Evolutionary conservation across 2,329 filamentous ascomycete species (phyloP).

Genomic region (Alternaria panax): DNA sequence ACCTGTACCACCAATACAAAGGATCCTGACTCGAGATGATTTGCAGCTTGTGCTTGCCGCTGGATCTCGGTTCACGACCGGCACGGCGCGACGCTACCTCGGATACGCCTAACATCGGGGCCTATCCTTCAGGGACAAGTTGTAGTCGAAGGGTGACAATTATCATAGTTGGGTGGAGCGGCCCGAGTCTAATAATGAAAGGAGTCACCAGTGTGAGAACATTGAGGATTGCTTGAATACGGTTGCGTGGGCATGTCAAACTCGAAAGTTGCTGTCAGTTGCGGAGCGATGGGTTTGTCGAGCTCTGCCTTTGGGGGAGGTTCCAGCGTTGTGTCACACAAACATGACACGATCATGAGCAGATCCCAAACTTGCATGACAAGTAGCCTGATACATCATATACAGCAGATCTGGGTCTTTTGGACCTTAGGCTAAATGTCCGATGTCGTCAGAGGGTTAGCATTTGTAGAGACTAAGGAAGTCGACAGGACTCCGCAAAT

Average conservation of each 20-base stretch:
- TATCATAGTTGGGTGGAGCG: background rate
- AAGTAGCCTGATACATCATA: constrained; percentile 1
- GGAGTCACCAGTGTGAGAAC: background rate
- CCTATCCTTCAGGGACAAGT: background rate
- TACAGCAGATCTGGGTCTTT: constrained; percentile 2
- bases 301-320: background rate
- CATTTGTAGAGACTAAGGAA: background rate
- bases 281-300: background rate
- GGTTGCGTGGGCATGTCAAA: background rate
- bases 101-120: constrained; percentile 26
- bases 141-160: background rate
- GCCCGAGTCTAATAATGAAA: background rate
- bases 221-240: background rate
- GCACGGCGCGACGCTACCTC: constrained; percentile 35
- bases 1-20: background rate
- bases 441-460: constrained; percentile 14
- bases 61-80: constrained; percentile 35
- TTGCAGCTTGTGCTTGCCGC: constrained; percentile 30
- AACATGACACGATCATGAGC: constrained; percentile 13
- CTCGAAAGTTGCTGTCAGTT: constrained; percentile 4
- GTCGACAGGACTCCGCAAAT: background rate
- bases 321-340: constrained; percentile 7
- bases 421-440: constrained; percentile 6
- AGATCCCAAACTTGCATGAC: background rate
- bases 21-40: constrained; percentile 24